These are phyloP conservation scores for Starmerella cellae DNA, from an alignment of 805 yeast genomes.

Conservation along the genomic window DNA sequence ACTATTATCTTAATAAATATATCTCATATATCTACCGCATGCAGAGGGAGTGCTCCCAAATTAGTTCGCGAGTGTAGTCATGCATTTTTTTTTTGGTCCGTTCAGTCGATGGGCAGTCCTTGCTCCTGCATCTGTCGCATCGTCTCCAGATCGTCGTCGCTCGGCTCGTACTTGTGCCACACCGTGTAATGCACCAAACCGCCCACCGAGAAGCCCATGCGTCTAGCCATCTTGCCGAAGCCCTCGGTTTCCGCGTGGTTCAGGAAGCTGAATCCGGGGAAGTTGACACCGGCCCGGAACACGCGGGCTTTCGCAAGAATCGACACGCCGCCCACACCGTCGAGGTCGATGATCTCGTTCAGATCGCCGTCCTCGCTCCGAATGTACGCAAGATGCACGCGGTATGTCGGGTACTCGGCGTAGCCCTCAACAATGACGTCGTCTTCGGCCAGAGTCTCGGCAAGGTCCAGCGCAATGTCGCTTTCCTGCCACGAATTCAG, in stretches of 20 bases:
- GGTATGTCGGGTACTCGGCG: slow-evolving; percentile 93
- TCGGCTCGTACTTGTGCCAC: slow-evolving; percentile 96
- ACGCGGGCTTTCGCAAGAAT: slow-evolving; percentile 75
- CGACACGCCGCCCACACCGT: slow-evolving; percentile 95
- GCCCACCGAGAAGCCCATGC: slow-evolving; percentile 74
- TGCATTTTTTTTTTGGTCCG: no score
- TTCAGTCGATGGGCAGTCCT: slow-evolving; percentile 22
- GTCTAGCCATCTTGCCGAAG: slow-evolving; percentile 74
- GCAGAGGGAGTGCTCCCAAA: no score
- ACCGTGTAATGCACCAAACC: slow-evolving; percentile 92
- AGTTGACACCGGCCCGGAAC: slow-evolving; percentile 75
- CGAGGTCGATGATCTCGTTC: slow-evolving; percentile 77
- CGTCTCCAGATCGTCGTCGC: slow-evolving; percentile 74
- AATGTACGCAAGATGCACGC: slow-evolving; percentile 88
- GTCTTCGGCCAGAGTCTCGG: slow-evolving; percentile 57
- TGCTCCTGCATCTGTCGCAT: slow-evolving; percentile 29
- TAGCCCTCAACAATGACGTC: slow-evolving; percentile 98
- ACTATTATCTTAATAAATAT: no score
- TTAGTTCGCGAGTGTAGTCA: no score
- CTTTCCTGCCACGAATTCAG: slow-evolving; percentile 93
- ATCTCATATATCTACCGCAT: no score
- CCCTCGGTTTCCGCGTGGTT: slow-evolving; percentile 97
- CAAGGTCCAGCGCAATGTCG: slow-evolving; percentile 43
- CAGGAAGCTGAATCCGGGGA: slow-evolving; percentile 90
- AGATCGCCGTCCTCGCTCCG: slow-evolving; percentile 73